A percentile compares a stretch with the other conserved stretches of the same genome.
Conservation (phyloP, 2,329 filamentous ascomycete genomes). For the Talaromyces rugulosus region DNA sequence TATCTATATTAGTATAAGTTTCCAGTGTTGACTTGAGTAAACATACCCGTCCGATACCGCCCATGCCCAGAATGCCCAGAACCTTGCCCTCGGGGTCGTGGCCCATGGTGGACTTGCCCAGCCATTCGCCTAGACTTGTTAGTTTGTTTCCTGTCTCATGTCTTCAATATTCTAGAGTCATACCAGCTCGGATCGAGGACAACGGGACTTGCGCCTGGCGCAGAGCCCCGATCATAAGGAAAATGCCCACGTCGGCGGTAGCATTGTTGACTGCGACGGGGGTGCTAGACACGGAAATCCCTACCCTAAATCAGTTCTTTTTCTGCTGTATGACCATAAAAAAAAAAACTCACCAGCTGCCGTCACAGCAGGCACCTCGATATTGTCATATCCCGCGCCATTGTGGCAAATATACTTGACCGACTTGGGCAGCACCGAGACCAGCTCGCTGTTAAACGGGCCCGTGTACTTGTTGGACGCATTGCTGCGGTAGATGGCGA, state of each 20-base stretch:
- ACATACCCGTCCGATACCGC: conserved; percentile 44
- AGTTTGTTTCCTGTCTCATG: not conserved
- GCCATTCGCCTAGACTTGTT: conserved; percentile 34
- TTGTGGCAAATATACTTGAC: conserved; percentile 52
- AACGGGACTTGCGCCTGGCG: conserved; percentile 41
- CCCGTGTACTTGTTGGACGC: conserved; percentile 47
- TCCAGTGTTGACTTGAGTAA: not conserved
- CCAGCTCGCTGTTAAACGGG: conserved; percentile 47
- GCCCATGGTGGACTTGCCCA: conserved; percentile 38
- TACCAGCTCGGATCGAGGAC: conserved; percentile 37
- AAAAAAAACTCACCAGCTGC: conserved; percentile 32
- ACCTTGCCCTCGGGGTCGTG: conserved; percentile 43
- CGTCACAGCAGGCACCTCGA: conserved; percentile 53
- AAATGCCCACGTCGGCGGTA: conserved; percentile 45
- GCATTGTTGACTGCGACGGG: conserved; percentile 45
- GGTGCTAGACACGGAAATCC: conserved; percentile 42
- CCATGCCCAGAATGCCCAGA: conserved; percentile 46
- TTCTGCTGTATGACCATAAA: no score
- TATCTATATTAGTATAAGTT: not conserved
- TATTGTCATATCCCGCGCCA: conserved; percentile 59
- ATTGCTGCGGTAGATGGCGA: conserved; percentile 57
- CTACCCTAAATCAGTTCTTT: conserved; percentile 14
- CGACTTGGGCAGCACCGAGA: conserved; percentile 41
- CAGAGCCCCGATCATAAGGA: conserved; percentile 45
- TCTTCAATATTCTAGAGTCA: conserved; percentile 6